phyloP scores from a whole-genome alignment of 75 land plant genomes.

The Larix kaempferi region DNA sequence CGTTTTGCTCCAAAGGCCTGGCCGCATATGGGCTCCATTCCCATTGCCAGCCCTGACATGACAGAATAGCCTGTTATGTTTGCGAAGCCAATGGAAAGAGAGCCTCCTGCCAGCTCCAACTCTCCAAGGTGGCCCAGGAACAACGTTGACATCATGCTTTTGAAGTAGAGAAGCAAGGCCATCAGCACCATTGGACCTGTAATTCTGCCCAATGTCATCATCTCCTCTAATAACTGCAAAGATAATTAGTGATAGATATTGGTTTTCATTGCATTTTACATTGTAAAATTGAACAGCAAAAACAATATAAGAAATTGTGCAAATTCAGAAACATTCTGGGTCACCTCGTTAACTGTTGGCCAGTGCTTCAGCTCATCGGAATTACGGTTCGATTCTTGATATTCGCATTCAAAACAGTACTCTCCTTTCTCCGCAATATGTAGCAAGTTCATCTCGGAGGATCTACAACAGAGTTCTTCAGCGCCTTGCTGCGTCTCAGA shows the following conservation, averaged over 20 bases:
- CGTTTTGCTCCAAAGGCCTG: slow-evolving; percentile 44
- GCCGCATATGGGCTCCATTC: slow-evolving; percentile 54
- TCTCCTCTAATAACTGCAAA: slow-evolving; percentile 34
- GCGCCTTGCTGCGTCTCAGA: too few relatives aligned
- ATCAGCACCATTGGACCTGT: slow-evolving; percentile 27
- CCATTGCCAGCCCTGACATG: slow-evolving; percentile 46
- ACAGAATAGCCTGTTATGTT: slow-evolving; percentile 53
- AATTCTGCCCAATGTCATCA: slow-evolving; percentile 26
- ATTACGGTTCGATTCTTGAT: too few relatives aligned
- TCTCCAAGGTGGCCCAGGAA: slow-evolving; percentile 49
- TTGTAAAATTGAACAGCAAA: too few relatives aligned
- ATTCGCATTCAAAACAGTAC: too few relatives aligned
- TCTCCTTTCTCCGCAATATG: too few relatives aligned
- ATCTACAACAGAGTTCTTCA: too few relatives aligned
- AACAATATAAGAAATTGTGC: too few relatives aligned
- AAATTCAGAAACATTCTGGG: too few relatives aligned
- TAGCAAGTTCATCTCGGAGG: too few relatives aligned
- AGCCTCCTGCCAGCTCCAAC: slow-evolving; percentile 49
- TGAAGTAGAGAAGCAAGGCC: slow-evolving; percentile 37
- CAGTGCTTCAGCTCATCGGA: too few relatives aligned
- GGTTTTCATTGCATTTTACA: too few relatives aligned
- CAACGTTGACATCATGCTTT: slow-evolving; percentile 44
- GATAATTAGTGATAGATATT: neutral
- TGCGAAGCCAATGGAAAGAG: slow-evolving; percentile 42
- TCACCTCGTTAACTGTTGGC: too few relatives aligned